Evolutionary conservation across 1,139 yeast genomes (phyloP), one percentile per base, ranked within the genome.

Genomic region (Diutina pseudorugosa): DNA sequence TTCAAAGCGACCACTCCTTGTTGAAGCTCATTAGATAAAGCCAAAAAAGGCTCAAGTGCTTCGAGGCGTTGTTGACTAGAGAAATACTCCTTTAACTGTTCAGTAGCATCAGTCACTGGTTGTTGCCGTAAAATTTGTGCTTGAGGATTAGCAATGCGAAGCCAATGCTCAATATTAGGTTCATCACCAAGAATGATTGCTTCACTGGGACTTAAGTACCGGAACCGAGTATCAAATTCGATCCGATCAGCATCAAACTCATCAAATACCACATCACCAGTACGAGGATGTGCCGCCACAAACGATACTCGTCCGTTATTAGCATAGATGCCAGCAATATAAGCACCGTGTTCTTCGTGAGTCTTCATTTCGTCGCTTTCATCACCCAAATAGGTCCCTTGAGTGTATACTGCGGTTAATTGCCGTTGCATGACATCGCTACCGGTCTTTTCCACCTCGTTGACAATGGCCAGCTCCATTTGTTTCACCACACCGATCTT

Each of bases 401-500:
- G 79, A 0, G 98, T 88, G 61, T 85, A 89, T 1, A 89, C 82
- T 7, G 82, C 80, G 0, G 93, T 79, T 5, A 91, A 67, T 57
- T 80, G 70, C 51, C 98, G 70, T 52, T 77, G 77, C 68, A 93
- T 87, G 2, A 89, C 74, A 18, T 45, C 49, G 18, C 49, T 45
- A 33, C 77, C 78, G 36, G 58, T 59, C 43, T 63, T 60, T 53
- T 73, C 77, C 9, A 70, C 59, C 6, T 68, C 59, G 51, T 86
- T 85, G 9, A 86, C 72, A 0, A 90, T 88, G 0, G 91, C 83
- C 0, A 93, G 81, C 63, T 91, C 97, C 41, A 80, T 74, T 62
- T 93, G 98, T 60, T 85, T 84, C 0, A 91, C 94, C 1, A 93
- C 81, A 0, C 95, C 98, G 3, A 93, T 90, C 62, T 86, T 91